phyloP scores from a whole-genome alignment of 2,329 filamentous ascomycete genomes.

The Rosellinia necatrix region DNA sequence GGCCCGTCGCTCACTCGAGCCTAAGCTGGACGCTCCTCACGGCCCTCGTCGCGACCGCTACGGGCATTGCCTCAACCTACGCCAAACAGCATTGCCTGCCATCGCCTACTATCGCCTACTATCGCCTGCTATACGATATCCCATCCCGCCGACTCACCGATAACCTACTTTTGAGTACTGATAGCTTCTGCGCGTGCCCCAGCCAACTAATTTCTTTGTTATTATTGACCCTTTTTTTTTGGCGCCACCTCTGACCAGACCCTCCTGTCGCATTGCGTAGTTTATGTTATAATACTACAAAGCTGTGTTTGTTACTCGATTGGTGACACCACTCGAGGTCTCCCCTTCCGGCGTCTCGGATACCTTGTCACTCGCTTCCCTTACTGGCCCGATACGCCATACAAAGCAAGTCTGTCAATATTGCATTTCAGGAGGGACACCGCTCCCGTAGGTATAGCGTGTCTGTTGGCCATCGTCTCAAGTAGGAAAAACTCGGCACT shows the following conservation, averaged over 20 bases:
- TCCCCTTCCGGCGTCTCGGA: not conserved
- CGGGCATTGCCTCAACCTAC: constrained; percentile 21
- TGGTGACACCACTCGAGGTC: not conserved
- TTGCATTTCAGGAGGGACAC: not conserved
- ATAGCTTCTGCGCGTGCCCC: constrained; percentile 18
- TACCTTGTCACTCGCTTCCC: not conserved
- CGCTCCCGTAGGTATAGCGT: not conserved
- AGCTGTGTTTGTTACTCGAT: not conserved
- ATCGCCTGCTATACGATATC: too few species aligned
- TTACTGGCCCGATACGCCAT: not conserved
- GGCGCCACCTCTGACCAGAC: not conserved
- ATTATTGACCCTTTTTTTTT: not conserved
- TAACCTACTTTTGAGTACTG: too few species aligned
- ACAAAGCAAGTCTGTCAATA: not conserved
- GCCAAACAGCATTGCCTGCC: constrained; percentile 24
- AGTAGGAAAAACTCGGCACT: not conserved
- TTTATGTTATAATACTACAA: not conserved
- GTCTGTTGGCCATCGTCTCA: not conserved
- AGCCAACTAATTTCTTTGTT: constrained; percentile 19
- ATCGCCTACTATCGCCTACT: too few species aligned
- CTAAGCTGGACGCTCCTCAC: constrained; percentile 17
- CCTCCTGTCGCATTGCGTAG: not conserved
- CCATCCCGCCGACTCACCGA: too few species aligned
- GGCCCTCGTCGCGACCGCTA: constrained; percentile 11
- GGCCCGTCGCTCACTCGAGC: not conserved